A percentile compares a stretch with the other conserved stretches of the same genome.
Conservation (phyloP, 2,329 filamentous ascomycete genomes). For the Ophiostoma pallidulum region DNA sequence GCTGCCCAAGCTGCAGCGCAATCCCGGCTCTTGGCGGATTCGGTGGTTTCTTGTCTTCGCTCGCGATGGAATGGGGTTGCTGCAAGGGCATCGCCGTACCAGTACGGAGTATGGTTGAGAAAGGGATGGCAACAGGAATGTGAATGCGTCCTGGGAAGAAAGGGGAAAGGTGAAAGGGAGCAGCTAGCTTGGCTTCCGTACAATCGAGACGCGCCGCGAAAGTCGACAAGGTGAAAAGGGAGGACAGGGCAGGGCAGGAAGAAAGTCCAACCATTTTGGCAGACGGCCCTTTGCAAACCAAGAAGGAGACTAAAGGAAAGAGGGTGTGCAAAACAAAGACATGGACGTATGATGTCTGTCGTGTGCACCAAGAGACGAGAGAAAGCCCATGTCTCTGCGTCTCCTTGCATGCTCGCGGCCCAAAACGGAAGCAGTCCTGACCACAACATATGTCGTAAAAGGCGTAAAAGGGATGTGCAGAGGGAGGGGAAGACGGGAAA, state of each 20-base stretch:
- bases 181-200: too few relatives aligned
- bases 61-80: too few relatives aligned
- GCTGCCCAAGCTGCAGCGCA: too few relatives aligned
- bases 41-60: too few relatives aligned
- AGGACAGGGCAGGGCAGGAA: background rate
- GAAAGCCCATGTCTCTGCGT: constrained; percentile 6
- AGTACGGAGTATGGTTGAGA: background rate
- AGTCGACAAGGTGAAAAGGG: background rate
- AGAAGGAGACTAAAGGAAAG: background rate
- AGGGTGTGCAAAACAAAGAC: constrained; percentile 3
- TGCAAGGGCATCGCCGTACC: background rate
- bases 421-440: background rate
- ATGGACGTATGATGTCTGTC: constrained; percentile 8
- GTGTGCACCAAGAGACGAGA: constrained; percentile 2
- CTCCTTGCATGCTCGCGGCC: constrained; percentile 10
- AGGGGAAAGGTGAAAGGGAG: too few relatives aligned
- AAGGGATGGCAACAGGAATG: constrained; percentile 2
- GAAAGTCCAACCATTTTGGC: background rate
- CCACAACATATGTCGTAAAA: background rate
- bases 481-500: background rate
- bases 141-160: too few relatives aligned
- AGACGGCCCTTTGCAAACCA: background rate
- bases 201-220: background rate
- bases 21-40: too few relatives aligned
- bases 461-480: background rate